These are phyloP conservation scores for Cornus controversa DNA, from an alignment of 148 eudicot genomes.

Conservation along the genomic window DNA sequence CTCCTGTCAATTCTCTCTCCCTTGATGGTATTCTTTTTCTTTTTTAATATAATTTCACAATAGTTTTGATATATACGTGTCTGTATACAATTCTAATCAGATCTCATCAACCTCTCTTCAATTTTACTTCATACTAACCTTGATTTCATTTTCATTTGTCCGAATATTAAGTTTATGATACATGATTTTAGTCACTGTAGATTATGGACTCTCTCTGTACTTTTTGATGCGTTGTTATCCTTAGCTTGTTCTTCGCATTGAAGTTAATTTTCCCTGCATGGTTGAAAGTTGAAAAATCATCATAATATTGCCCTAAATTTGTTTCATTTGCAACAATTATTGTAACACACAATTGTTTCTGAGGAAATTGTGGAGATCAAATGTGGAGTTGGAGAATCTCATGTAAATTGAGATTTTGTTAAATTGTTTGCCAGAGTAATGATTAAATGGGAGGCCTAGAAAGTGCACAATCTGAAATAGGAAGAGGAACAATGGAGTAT, in stretches of 20 bases:
- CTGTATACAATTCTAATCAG: background rate
- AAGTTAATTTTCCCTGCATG: background rate
- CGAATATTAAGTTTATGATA: background rate
- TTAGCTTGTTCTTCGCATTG: background rate
- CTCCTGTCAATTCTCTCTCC: slow-evolving; percentile 81
- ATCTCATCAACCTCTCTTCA: background rate
- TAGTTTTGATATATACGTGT: background rate
- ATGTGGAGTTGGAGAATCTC: background rate
- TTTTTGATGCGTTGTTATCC: background rate
- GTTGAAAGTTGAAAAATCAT: background rate
- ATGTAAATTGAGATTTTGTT: background rate
- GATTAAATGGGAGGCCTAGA: background rate
- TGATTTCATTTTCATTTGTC: background rate
- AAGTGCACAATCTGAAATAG: background rate
- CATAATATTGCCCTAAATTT: background rate
- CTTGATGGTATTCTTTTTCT: slow-evolving; percentile 33
- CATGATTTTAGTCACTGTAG: background rate
- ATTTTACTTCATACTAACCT: background rate
- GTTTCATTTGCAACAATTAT: background rate
- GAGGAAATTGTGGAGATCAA: background rate
- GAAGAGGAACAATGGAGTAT: background rate
- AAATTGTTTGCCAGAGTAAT: background rate
- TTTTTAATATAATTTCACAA: background rate
- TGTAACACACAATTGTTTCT: background rate
- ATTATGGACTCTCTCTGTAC: no score